Base-by-base conservation (phyloP, 1,284 basidiomycete species). In the Trametes polyzona region DNA sequence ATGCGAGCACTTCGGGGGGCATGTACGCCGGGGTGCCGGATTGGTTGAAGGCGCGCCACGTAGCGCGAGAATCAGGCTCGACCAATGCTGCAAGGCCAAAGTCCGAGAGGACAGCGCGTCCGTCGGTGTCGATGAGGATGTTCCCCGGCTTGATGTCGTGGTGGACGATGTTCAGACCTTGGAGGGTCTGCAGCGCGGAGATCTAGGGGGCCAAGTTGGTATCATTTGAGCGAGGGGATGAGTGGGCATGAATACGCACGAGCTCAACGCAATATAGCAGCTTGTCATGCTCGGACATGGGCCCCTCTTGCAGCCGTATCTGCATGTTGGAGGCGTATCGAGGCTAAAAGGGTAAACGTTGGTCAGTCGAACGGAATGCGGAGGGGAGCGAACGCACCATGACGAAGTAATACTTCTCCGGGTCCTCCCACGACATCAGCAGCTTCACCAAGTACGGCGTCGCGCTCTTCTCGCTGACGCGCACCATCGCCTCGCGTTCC, bases 1-100 rank as follows among this genome's bases (percentile, higher is more conserved):
- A 21, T 9, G 23, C 11, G 6, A 90, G 78, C 46, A 89, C 67
- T 62, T 90, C 88, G 0, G 88, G 87, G 3, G 87, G 85, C 62
- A 85, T 74, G 61, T 92, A 94, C 62, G 87, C 83, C 19, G 79
- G 82, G 0, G 90, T 91, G 17, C 90, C 92, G 61, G 84, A 83
- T 10, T 69, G 32, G 24, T 5, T 16, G 9, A 36, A 21, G 17
- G 24, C 14, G 16, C 36, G 32, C 52, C 52, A 55, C 3, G 29
- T 46, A 24, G 47, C 27, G 33, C 41, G 47, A 16, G 2, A 5
- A 3, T 30, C 29, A 12, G 27, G 11, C 2, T 41, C 35, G 2
- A 47, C 29, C 42, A 33, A 11, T 2, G 23, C 23, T 5, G 58
- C 49, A 8, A 68, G 46, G 14, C 67, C 67, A 26, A 64, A 67